Percentiles rank a stretch among this genome's conserved stretches.
Conservation (phyloP, 2,329 filamentous ascomycete genomes). For the Acrodontium crateriforme region DNA sequence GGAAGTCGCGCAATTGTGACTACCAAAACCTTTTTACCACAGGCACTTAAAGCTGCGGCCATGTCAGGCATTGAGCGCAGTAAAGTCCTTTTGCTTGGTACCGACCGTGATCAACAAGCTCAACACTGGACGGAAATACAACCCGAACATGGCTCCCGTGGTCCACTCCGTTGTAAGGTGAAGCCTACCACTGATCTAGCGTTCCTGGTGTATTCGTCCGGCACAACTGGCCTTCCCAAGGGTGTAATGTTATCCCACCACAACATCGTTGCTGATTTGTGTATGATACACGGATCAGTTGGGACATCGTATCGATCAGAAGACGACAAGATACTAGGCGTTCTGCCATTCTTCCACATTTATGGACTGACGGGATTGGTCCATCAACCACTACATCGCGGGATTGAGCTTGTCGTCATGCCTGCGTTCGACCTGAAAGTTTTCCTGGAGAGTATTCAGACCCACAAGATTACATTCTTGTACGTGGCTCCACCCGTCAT, state of each 20-base stretch:
- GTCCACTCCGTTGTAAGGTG: too few relatives aligned
- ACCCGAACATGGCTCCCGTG: too few relatives aligned
- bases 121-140: slow-evolving; percentile 64
- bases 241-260: slow-evolving; percentile 75
- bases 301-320: slow-evolving; percentile 33
- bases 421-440: slow-evolving; percentile 66
- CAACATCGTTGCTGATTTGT: slow-evolving; percentile 60
- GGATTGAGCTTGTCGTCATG: slow-evolving; percentile 57
- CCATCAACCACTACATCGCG: slow-evolving; percentile 51
- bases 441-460: slow-evolving; percentile 63
- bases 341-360: slow-evolving; percentile 84
- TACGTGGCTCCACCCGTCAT: slow-evolving; percentile 79
- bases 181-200: slow-evolving; percentile 49
- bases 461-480: slow-evolving; percentile 58
- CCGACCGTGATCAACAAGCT: slow-evolving; percentile 43
- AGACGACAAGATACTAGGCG: slow-evolving; percentile 61
- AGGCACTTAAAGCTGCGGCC: slow-evolving; percentile 55
- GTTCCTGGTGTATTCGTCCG: slow-evolving; percentile 77
- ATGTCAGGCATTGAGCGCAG: too few relatives aligned
- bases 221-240: slow-evolving; percentile 83
- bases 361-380: slow-evolving; percentile 71
- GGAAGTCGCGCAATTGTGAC: slow-evolving; percentile 63
- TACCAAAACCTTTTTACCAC: slow-evolving; percentile 48
- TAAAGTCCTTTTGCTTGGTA: slow-evolving; percentile 61
- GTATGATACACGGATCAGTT: slow-evolving; percentile 41